Base-by-base conservation (phyloP, 2,329 filamentous ascomycete genomes). In the Monilinia aucupariae region DNA sequence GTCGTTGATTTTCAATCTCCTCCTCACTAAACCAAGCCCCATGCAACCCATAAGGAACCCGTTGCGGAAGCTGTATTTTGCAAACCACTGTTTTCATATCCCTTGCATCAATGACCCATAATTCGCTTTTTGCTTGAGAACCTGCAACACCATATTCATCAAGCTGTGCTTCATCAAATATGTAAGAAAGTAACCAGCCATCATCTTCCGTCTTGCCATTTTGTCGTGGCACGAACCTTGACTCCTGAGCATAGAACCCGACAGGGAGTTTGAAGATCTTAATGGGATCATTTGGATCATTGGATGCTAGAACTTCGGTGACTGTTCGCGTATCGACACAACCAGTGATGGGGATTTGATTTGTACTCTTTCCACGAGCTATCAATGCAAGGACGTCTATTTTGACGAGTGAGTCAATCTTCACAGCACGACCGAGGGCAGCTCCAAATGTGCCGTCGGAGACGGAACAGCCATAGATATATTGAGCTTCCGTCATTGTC, bases 11-110 rank as follows among this genome's bases (percentile, higher is more conserved):
- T 9, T 69, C 66, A 27, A 87, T 79, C 64, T 85, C 77, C 3
- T 79, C 75, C 62, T 82, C 79, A 0, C 77, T 74, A 61, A 87
- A 86, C 83, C 85, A 88, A 8, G 77, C 78, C 4, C 84, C 85
- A 70, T 88, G 87, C 55, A 90, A 73, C 0, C 87, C 87, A 68
- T 90, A 90, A 0, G 87, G 86, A 0, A 90, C 86, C 15, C 87
- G 75, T 67, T 88, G 86, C 2, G 86, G 86, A 41, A 91, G 74
- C 25, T 75, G 74, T 4, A 90, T 78, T 64, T 78, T 80, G 7
- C 81, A 83, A 4, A 88, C 78, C 0, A 90, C 76, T 3, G 83
- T 78, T 30, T 71, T 77, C 86, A 91, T 90, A 2, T 78, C 77
- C 64, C 72, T 80, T 0, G 86, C 87, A 69, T 90, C 81, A 37